A percentile compares a stretch with the other conserved stretches of the same genome.
Evolutionary conservation across 2,329 filamentous ascomycete species (phyloP).

Genomic region (Aspergillus quadricinctus): DNA sequence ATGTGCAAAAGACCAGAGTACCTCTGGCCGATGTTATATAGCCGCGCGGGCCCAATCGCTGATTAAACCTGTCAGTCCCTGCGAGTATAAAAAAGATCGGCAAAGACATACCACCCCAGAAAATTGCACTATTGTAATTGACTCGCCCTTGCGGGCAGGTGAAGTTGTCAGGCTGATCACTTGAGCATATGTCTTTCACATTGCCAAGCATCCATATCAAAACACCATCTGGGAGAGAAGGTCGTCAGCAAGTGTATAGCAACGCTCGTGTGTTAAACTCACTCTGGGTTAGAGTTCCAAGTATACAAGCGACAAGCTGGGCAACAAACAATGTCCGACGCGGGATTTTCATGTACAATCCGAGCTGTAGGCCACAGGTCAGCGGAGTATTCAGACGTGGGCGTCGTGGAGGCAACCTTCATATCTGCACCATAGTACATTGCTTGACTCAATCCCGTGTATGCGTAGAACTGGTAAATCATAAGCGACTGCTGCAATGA

Average conservation of each 20-base stretch:
- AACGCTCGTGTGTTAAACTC: conserved; percentile 24
- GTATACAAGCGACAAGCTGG: conserved; percentile 45
- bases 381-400: neutral
- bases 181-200: conserved; percentile 37
- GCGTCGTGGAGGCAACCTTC: conserved; percentile 47
- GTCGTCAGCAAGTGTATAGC: conserved; percentile 34
- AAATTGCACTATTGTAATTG: conserved; percentile 42
- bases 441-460: conserved; percentile 52
- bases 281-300: conserved; percentile 41
- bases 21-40: conserved; percentile 44
- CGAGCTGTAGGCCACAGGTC: conserved; percentile 29
- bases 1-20: conserved; percentile 46
- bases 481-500: conserved; percentile 45
- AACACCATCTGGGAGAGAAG: conserved; percentile 27
- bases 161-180: conserved; percentile 42
- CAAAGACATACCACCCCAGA: conserved; percentile 39
- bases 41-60: conserved; percentile 44
- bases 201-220: conserved; percentile 30
- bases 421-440: conserved; percentile 46
- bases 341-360: conserved; percentile 48
- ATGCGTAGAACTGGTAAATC: conserved; percentile 49
- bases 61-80: neutral
- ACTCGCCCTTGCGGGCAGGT: conserved; percentile 45
- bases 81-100: neutral
- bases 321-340: conserved; percentile 44